Conservation (phyloP, 768 basidiomycete species). For the Paxillus ammoniavirescens region DNA sequence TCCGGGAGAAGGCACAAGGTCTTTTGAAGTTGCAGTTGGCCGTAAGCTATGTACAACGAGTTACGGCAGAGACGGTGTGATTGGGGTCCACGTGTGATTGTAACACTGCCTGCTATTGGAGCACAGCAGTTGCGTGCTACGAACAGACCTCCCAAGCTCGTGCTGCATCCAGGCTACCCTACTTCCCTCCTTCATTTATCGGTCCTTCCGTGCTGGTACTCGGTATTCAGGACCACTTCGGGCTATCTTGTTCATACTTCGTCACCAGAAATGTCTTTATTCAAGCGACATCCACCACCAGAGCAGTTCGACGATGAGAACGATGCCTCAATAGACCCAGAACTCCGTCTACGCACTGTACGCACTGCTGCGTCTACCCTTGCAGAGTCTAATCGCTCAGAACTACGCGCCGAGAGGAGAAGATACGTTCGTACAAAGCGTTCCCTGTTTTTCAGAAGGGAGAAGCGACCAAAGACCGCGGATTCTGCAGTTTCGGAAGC, state of each 20-base stretch:
- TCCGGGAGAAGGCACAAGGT: no score
- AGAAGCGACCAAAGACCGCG: slow-evolving; percentile 40
- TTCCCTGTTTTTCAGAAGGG: slow-evolving; percentile 57
- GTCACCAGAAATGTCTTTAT: slow-evolving; percentile 33
- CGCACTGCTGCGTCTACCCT: slow-evolving; percentile 90
- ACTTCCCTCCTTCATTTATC: slow-evolving; percentile 9
- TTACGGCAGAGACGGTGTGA: no score
- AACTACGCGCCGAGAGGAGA: slow-evolving; percentile 63
- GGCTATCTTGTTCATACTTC: slow-evolving; percentile 22
- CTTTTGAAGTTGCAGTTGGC: no score
- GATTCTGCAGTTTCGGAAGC: slow-evolving; percentile 31
- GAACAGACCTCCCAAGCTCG: neutral
- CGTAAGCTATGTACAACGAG: no score
- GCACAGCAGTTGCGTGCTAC: neutral
- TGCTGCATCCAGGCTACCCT: neutral
- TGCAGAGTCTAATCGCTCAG: slow-evolving; percentile 80
- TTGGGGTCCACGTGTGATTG: no score
- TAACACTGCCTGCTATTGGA: no score
- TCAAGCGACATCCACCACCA: slow-evolving; percentile 36
- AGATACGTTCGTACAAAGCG: slow-evolving; percentile 48
- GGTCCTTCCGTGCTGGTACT: slow-evolving; percentile 32
- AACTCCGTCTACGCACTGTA: slow-evolving; percentile 86
- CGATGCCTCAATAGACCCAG: slow-evolving; percentile 74
- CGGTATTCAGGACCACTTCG: slow-evolving; percentile 15
- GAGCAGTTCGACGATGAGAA: slow-evolving; percentile 54